Evolutionary conservation across 2,329 filamentous ascomycete genomes (phyloP), one percentile per base, ranked within the genome.

Genomic region (Alternaria conjuncta): DNA sequence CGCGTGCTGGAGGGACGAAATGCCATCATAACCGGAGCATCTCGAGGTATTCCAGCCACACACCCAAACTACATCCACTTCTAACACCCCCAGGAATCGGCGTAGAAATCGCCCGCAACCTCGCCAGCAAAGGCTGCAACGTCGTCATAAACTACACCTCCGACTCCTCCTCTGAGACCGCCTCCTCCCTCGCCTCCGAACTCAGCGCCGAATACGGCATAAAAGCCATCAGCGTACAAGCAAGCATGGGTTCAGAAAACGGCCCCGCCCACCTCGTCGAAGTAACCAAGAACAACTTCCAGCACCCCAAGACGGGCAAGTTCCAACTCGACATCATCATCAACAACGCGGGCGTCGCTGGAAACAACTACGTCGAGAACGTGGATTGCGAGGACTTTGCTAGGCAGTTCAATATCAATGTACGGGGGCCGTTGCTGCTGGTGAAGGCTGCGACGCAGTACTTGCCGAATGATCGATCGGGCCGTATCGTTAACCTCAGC

Each of bases 281-380:
- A 23, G 84, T 85, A 0, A 85, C 88, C 6, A 85, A 87, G 70
- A 84, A 87, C 67, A 83, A 88, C 74, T 89, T 92, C 80, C 76
- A 85, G 9, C 78, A 80, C 67, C 83, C 86, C 26, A 84, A 85
- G 71, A 84, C 81, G 65, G 79, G 80, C 63, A 82, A 83, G 59
- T 87, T 93, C 76, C 88, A 90, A 73, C 86, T 97, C 74, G 92
- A 96, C 81, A 92, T 97, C 65, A 83, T 97, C 57, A 84, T 97
- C 83, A 96, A 97, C 86, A 97, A 96, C 79, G 93, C 94, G 28
- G 94, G 92, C 25, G 82, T 87, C 3, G 81, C 84, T 11, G 79
- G 87, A 43, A 95, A 96, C 81, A 87, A 90, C 70, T 78, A 82
- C 25, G 81, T 92, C 23, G 85, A 87, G 55, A 86, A 91, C 26